Evolutionary conservation across 2,329 filamentous ascomycete genomes (phyloP), one percentile per base, ranked within the genome.

Genomic region (Ophiostoma quercus): DNA sequence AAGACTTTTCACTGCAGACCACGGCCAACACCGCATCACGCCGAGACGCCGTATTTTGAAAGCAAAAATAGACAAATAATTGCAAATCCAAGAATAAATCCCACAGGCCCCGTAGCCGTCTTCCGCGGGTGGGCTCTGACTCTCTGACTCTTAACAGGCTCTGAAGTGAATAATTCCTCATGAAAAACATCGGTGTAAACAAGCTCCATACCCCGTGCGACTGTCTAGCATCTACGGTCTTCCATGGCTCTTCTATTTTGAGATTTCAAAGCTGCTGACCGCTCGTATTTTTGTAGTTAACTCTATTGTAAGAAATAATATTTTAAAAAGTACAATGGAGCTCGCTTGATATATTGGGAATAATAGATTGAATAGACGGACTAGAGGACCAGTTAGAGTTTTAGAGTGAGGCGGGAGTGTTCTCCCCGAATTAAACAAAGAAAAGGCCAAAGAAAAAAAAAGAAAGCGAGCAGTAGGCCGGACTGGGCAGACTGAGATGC

Each of bases 81-180:
- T 41, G 39, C 39, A 25, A 12, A 54, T 9, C 7, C 25, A 8
- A 12, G 2, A 57, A 12, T 25, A 57, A 57, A 57, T 22, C n/a
- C 9, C 1, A 25, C 51, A 25, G 51, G 51, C 51, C 51, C 51
- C 51, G n/a, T 57, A 29, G 51, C 51, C 22, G 51, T 57, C 51
- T 57, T 57, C 51, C 51, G 51, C 51, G 51, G 51, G 51, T 57
- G 51, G 51, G 51, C n/a, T 57, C 9, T 57, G n/a, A 25, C 47
- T 1, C 2, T 39, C 11, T 39, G 39, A 41, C 9, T 41, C 12
- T 41, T 41, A 29, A 41, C 39, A 29, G 51, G 22, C 16, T 25
- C n/a, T 57, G 39, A 3, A 41, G 12, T 54, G 47, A 54, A 54
- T 54, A 57, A 57, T 4, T 57, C 51, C n/a, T 25, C 51, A n/a